Conservation (phyloP, 148 eudicot species). For the Chenopodium suecicum region DNA sequence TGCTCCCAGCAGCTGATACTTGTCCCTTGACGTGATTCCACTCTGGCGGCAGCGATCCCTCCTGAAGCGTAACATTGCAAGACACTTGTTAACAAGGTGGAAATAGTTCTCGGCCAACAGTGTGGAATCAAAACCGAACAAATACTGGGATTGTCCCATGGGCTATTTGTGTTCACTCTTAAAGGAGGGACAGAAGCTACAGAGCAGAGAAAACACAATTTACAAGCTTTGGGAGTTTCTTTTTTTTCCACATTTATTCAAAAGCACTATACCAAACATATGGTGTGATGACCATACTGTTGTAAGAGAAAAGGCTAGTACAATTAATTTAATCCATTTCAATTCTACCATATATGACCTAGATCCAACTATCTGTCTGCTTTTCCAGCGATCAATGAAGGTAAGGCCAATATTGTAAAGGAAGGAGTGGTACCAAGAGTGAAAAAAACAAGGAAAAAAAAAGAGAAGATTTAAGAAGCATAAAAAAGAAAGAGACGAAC, state of each 20-base stretch:
- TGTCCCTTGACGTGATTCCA: slow-evolving; percentile 70
- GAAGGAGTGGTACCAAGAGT: background rate
- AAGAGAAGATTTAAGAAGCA: background rate
- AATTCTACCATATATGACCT: background rate
- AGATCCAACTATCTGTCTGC: background rate
- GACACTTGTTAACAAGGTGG: background rate
- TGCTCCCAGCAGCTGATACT: slow-evolving; percentile 47
- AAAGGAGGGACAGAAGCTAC: background rate
- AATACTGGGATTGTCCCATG: background rate
- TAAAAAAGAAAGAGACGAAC: background rate
- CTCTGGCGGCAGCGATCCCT: slow-evolving; percentile 56
- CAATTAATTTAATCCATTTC: background rate
- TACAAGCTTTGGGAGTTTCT: background rate
- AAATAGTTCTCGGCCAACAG: background rate
- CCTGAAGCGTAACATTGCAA: slow-evolving; percentile 37
- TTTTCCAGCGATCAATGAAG: background rate
- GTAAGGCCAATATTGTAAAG: background rate
- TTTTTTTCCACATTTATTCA: background rate
- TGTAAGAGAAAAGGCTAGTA: background rate
- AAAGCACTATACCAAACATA: background rate
- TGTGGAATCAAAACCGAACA: background rate
- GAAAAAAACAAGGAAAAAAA: background rate
- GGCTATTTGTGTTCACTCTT: background rate
- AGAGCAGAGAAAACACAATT: background rate
- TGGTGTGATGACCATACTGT: background rate